A percentile compares a stretch with the other conserved stretches of the same genome.
Conservation (phyloP, 2,329 filamentous ascomycete genomes). For the Bertia moriformis region DNA sequence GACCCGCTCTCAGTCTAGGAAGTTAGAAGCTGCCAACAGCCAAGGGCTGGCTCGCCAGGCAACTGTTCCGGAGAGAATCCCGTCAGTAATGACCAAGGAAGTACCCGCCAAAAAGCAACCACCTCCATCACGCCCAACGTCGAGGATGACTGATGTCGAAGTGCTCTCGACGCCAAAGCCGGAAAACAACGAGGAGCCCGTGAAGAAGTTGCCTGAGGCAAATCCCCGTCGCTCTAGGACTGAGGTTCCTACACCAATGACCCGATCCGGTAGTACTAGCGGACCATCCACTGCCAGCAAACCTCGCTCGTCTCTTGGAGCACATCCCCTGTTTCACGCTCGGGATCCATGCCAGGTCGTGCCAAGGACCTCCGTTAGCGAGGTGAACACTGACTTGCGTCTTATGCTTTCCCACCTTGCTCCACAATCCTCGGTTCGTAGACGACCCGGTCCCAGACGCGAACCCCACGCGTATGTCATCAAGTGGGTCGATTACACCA, state of each 20-base stretch:
- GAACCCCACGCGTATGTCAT: slow-evolving; percentile 27
- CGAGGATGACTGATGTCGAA: neutral
- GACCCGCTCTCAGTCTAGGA: slow-evolving; percentile 21
- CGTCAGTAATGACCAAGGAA: neutral
- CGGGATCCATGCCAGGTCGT: slow-evolving; percentile 19
- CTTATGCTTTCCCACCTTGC: slow-evolving; percentile 19
- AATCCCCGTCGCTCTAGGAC: neutral
- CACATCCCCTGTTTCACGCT: slow-evolving; percentile 18
- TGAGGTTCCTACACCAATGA: neutral
- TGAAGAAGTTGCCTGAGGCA: neutral
- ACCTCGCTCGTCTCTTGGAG: slow-evolving; percentile 14
- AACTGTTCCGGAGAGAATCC: neutral
- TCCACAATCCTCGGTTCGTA: slow-evolving; percentile 13
- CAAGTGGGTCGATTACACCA: slow-evolving; percentile 36
- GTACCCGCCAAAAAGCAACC: neutral
- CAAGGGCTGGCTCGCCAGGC: slow-evolving; percentile 3
- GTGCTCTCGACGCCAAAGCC: neutral
- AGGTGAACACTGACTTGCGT: slow-evolving; percentile 20
- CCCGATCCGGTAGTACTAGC: neutral
- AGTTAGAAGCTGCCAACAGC: slow-evolving; percentile 14
- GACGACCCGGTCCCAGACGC: slow-evolving; percentile 11
- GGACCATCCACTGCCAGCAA: neutral
- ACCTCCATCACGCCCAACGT: neutral
- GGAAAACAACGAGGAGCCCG: neutral
- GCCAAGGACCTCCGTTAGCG: slow-evolving; percentile 18